These are phyloP conservation scores for Daldinia decipiens DNA, from an alignment of 495 filamentous ascomycete genomes.

Conservation along the genomic window DNA sequence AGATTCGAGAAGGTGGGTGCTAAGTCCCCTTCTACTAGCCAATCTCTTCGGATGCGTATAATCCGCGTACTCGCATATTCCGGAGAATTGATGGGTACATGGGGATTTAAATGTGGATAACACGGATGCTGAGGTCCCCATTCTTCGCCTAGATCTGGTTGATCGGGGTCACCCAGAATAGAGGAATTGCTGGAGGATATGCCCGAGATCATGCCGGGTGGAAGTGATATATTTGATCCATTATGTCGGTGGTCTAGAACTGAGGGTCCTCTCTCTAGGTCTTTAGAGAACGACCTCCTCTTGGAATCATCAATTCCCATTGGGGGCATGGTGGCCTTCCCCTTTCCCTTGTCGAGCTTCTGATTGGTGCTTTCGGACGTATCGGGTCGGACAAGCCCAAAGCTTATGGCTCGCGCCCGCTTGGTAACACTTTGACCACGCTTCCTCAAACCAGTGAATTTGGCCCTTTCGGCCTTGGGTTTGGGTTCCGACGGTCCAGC, in stretches of 20 bases:
- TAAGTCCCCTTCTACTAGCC: conserved; percentile 89
- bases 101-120: conserved; percentile 91
- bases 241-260: conserved; percentile 46
- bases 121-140: conserved; percentile 94
- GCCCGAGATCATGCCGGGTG: conserved; percentile 59
- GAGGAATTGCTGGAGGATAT: conserved; percentile 62
- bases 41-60: conserved; percentile 90
- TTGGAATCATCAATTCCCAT: conserved; percentile 40
- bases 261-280: conserved; percentile 62
- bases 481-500: conserved; percentile 51
- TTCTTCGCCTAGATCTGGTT: conserved; percentile 64
- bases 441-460: conserved; percentile 37
- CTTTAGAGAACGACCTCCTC: conserved; percentile 53
- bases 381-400: conserved; percentile 47
- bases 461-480: conserved; percentile 41
- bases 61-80: conserved; percentile 83
- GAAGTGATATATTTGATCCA: conserved; percentile 52
- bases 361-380: conserved; percentile 32
- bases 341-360: conserved; percentile 58
- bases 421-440: conserved; percentile 49
- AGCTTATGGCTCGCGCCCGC: conserved; percentile 46
- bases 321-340: conserved; percentile 56
- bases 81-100: conserved; percentile 79
- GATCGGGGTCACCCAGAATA: conserved; percentile 63
- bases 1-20: conserved; percentile 92